Percentiles rank a stretch among this genome's conserved stretches.
phyloP scores from a whole-genome alignment of 2,329 filamentous ascomycete species.

The Graphilbum fragrans region DNA sequence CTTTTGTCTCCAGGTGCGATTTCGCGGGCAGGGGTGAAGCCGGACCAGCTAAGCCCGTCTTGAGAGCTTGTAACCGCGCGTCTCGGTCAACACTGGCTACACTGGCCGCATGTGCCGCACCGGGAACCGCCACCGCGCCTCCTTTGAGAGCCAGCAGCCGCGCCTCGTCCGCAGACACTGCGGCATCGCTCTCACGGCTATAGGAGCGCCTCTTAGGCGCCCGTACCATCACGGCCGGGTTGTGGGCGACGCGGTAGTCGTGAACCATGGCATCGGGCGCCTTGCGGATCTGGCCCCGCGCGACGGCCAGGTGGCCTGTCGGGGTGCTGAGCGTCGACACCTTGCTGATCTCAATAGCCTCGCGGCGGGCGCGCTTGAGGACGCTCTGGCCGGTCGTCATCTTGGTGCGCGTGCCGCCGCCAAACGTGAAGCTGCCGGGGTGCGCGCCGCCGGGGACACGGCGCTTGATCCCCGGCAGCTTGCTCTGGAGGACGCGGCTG shows the following conservation, averaged over 20 bases:
- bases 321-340: slow-evolving; percentile 33
- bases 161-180: slow-evolving; percentile 13
- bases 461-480: slow-evolving; percentile 18
- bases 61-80: too few relatives aligned
- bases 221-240: slow-evolving; percentile 12
- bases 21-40: slow-evolving; percentile 1
- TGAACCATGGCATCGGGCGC: slow-evolving; percentile 43
- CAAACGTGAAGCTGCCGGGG: slow-evolving; percentile 25
- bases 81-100: too few relatives aligned
- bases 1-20: slow-evolving; percentile 14
- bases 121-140: slow-evolving; percentile 7
- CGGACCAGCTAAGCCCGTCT: too few relatives aligned
- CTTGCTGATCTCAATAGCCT: slow-evolving; percentile 40
- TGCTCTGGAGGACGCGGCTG: slow-evolving; percentile 17
- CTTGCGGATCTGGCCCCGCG: slow-evolving; percentile 26
- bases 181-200: not conserved
- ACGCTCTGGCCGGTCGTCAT: slow-evolving; percentile 37
- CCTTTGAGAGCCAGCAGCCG: slow-evolving; percentile 21
- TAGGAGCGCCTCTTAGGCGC: slow-evolving; percentile 8
- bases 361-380: slow-evolving; percentile 42
- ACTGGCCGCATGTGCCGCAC: not conserved
- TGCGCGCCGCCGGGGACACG: slow-evolving; percentile 5
- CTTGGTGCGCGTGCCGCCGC: slow-evolving; percentile 38
- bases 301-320: slow-evolving; percentile 19
- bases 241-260: slow-evolving; percentile 31